phyloP scores from a whole-genome alignment of 352 stramenopile species.

The Phytopythium mirpurense region DNA sequence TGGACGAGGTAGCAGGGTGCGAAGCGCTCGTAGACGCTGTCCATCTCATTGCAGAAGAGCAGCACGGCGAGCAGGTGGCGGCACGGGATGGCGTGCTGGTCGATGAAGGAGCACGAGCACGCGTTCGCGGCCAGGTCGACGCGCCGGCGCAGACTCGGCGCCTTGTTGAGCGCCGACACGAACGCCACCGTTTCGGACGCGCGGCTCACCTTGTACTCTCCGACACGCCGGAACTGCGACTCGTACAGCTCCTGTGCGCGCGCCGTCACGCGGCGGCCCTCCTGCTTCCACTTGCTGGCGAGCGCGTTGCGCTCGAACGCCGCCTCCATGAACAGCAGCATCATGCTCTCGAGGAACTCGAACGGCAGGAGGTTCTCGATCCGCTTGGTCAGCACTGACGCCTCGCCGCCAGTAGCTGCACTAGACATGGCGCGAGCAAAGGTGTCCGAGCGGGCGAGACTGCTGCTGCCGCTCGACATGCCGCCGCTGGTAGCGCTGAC shows the following conservation, averaged over 20 bases:
- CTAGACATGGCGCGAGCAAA: neutral
- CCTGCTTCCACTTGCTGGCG: slow-evolving; percentile 30
- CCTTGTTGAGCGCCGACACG: slow-evolving; percentile 39
- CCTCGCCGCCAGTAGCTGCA: neutral
- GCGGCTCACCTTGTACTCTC: slow-evolving; percentile 45
- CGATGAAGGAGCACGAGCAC: slow-evolving; percentile 52
- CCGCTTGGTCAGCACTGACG: neutral
- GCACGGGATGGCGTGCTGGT: slow-evolving; percentile 50
- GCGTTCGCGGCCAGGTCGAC: slow-evolving; percentile 39
- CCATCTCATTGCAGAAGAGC: slow-evolving; percentile 47
- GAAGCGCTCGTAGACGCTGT: slow-evolving; percentile 36
- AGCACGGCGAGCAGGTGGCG: slow-evolving; percentile 54
- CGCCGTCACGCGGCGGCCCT: slow-evolving; percentile 35
- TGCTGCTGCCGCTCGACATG: neutral
- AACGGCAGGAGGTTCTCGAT: slow-evolving; percentile 36
- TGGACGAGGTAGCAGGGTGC: slow-evolving; percentile 36
- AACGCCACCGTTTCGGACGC: slow-evolving; percentile 49
- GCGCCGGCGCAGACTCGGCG: slow-evolving; percentile 20
- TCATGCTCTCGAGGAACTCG: slow-evolving; percentile 37
- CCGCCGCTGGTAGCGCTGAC: neutral
- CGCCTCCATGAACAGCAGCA: slow-evolving; percentile 36
- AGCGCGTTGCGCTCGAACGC: slow-evolving; percentile 32
- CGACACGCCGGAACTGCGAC: slow-evolving; percentile 33
- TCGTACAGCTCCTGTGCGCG: slow-evolving; percentile 50
- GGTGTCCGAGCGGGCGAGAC: neutral